Percentiles rank a stretch among this genome's conserved stretches.
phyloP scores from a whole-genome alignment of 2,329 filamentous ascomycete species.

The Penicillium sp. region DNA sequence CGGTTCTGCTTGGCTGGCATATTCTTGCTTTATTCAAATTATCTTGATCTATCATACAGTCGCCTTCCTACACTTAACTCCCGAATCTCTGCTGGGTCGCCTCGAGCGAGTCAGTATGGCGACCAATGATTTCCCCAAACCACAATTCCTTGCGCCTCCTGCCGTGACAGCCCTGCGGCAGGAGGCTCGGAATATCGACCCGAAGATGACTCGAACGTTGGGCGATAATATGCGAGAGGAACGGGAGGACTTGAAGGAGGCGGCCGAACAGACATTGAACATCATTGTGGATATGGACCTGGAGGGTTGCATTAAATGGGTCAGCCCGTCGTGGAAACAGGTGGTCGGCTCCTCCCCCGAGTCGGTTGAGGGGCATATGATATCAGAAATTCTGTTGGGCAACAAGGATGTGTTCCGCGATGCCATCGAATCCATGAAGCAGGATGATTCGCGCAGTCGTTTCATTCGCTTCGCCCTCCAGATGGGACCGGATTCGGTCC shows the following conservation, averaged over 20 bases:
- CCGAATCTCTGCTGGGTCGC: conserved; percentile 7
- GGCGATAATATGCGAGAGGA: conserved; percentile 92
- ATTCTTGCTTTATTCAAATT: conserved; percentile 13
- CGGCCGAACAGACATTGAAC: conserved; percentile 93
- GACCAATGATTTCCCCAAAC: conserved; percentile 38
- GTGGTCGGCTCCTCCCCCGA: conserved; percentile 78
- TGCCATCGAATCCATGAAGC: conserved; percentile 82
- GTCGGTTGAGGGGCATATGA: conserved; percentile 70
- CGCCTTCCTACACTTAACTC: neutral
- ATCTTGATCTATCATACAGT: neutral
- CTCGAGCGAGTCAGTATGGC: conserved; percentile 38
- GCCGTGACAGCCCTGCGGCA: conserved; percentile 45
- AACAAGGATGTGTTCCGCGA: conserved; percentile 79
- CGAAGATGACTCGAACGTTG: conserved; percentile 60
- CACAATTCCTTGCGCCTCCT: conserved; percentile 45
- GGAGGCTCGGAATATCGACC: conserved; percentile 41
- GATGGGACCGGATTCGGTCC: conserved; percentile 66
- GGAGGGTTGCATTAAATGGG: conserved; percentile 88
- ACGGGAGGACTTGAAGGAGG: conserved; percentile 88
- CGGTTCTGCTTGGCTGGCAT: conserved; percentile 35
- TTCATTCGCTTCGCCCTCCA: conserved; percentile 77
- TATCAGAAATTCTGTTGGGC: conserved; percentile 77
- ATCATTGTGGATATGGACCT: conserved; percentile 92
- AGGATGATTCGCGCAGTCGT: conserved; percentile 88
- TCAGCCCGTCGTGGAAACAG: conserved; percentile 92